phyloP scores from a whole-genome alignment of 257 asterid species.

The Haberlea rhodopensis region DNA sequence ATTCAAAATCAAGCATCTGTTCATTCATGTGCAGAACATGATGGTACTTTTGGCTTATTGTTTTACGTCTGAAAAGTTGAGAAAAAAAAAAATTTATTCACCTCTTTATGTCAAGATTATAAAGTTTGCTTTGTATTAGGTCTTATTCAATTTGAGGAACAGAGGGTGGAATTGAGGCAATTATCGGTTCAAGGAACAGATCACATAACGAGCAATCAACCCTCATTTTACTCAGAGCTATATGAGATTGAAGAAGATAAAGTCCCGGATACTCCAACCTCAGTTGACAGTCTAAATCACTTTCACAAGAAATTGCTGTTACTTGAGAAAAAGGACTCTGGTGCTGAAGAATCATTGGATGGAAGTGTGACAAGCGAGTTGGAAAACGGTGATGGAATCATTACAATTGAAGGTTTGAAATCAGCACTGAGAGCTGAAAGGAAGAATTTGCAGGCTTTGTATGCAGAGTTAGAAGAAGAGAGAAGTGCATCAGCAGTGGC shows the following conservation, averaged over 20 bases:
- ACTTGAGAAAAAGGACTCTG: slow-evolving; percentile 67
- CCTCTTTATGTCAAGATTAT: background rate
- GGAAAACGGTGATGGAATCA: slow-evolving; percentile 65
- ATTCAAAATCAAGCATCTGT: slow-evolving; percentile 39
- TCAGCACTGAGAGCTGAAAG: slow-evolving; percentile 64
- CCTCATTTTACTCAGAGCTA: slow-evolving; percentile 37
- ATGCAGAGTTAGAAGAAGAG: slow-evolving; percentile 86
- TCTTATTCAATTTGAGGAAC: slow-evolving; percentile 39
- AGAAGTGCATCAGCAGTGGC: slow-evolving; percentile 93
- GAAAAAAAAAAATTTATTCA: background rate
- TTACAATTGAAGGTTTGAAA: slow-evolving; percentile 57
- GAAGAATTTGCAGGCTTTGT: slow-evolving; percentile 68
- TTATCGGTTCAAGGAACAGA: slow-evolving; percentile 41
- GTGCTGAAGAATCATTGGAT: slow-evolving; percentile 72
- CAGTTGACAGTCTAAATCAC: slow-evolving; percentile 52
- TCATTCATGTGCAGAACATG: slow-evolving; percentile 31
- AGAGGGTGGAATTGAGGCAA: slow-evolving; percentile 33
- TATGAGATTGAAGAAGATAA: slow-evolving; percentile 67
- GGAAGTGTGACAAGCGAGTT: slow-evolving; percentile 84
- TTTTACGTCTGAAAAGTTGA: background rate
- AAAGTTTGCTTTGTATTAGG: slow-evolving; percentile 36
- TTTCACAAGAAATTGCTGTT: slow-evolving; percentile 57
- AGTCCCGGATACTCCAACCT: slow-evolving; percentile 79
- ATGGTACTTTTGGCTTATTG: slow-evolving; percentile 40
- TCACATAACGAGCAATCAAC: slow-evolving; percentile 19